Percentiles rank a stretch among this genome's conserved stretches.
Evolutionary conservation across 2,329 filamentous ascomycete species (phyloP).

Genomic region (Cryphonectria parasitica): DNA sequence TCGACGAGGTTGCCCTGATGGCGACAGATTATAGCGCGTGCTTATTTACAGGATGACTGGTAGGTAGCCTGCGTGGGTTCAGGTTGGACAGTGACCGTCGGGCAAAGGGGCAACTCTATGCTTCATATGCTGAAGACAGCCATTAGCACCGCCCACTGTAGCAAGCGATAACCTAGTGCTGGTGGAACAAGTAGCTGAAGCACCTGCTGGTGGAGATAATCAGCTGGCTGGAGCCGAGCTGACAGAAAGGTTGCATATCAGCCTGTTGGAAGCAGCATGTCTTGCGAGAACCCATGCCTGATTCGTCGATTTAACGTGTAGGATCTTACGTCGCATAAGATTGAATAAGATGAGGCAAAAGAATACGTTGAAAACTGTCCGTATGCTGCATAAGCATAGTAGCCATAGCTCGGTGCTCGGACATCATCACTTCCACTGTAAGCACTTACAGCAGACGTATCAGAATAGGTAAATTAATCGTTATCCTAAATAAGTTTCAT

Average conservation of each 20-base stretch:
- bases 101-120: background rate
- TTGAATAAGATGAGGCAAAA: background rate
- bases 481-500: background rate
- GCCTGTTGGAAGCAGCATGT: background rate
- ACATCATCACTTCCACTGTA: background rate
- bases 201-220: background rate
- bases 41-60: background rate
- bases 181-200: background rate
- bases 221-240: background rate
- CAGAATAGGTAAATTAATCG: background rate
- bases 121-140: background rate
- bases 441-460: background rate
- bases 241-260: background rate
- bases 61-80: background rate
- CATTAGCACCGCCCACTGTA: background rate
- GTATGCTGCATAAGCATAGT: background rate
- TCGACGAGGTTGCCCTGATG: background rate
- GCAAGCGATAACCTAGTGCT: background rate
- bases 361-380: background rate
- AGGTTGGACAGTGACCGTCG: background rate
- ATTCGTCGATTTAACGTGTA: background rate
- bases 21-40: background rate
- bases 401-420: background rate
- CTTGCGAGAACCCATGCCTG: background rate
- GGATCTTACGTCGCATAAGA: background rate